Base-by-base conservation (phyloP, 441 rosid species). In the Viola pubescens region DNA sequence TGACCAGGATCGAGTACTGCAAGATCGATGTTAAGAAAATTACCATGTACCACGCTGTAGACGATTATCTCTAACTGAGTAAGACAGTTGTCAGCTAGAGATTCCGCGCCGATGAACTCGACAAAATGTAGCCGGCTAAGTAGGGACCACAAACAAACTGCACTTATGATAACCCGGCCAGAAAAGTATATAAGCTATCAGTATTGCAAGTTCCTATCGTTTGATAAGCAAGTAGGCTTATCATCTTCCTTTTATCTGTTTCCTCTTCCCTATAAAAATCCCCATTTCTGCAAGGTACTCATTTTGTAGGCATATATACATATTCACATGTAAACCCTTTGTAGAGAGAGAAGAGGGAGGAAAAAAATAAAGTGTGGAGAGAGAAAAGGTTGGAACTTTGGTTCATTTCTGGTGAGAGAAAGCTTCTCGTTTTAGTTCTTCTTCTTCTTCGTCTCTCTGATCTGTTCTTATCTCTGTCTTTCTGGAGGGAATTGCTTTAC, bases 91-190 rank as follows among this genome's bases (percentile, higher is more conserved):
- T 77, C 76, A 75, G 83, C 84, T 80, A 45, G 68, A 68, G 82
- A 81, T 77, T 86, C 85, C 82, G 83, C 79, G 91, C 91, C 89
- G 94, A 82, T 71, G 66, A 72, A 70, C 73, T 80, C 64, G 75
- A 77, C 76, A 76, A 79, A 52, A 40, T 9, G 72, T 56, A 86
- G 91, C 85, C 94, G 95, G 97, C 85, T 83, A 64, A 74, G 74
- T 64, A 68, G 77, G 79, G 62, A 68, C 79, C 49, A 56, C 34
- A 41, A 41, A 7, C 0, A 0, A 0, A 43, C 66, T 54, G 74
- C 0, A 58, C 80, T 62, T 74, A 63, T 72, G 1, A 0, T 2
- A 0, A 0, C 0, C 69, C 7, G 67, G 70, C 74, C 16, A 6
- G 0, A 0, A 6, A 0, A 0, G 3, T 0, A 1, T 37, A 59